phyloP scores from a whole-genome alignment of 1,284 basidiomycete genomes.

The Apiotrichum domesticum region DNA sequence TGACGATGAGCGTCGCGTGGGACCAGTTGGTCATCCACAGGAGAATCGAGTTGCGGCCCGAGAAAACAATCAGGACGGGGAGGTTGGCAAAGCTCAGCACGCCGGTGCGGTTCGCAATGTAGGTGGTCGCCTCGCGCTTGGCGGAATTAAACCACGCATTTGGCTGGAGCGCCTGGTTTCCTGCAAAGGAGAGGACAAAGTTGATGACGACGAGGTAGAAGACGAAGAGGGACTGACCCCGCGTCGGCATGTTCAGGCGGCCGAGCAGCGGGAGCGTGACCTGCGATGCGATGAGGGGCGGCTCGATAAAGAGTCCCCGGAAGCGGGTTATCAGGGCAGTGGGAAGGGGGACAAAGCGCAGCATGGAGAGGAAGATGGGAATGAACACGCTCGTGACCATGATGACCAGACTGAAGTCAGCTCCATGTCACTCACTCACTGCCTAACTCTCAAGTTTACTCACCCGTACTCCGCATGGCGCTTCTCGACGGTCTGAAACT shows the following conservation, averaged over 20 bases:
- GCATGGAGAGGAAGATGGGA: background rate
- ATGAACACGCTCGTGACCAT: background rate
- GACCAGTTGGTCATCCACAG: constrained; percentile 34
- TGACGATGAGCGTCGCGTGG: constrained; percentile 17
- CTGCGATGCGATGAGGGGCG: background rate
- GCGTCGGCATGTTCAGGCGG: background rate
- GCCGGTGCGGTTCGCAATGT: constrained; percentile 25
- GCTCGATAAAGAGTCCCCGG: background rate
- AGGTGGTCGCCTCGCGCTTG: background rate
- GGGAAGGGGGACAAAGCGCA: background rate
- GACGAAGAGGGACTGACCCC: background rate
- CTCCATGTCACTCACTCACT: too few relatives aligned
- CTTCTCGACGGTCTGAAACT: too few relatives aligned
- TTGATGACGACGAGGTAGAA: background rate
- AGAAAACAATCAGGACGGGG: constrained; percentile 23
- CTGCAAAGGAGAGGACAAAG: background rate
- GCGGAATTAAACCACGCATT: background rate
- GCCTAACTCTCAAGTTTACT: too few relatives aligned
- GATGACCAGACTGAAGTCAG: too few relatives aligned
- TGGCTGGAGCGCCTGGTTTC: background rate
- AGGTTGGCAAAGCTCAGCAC: constrained; percentile 32
- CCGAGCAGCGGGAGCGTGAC: background rate
- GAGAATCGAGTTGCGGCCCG: constrained; percentile 30
- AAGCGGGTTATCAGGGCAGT: background rate
- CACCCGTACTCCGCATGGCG: too few relatives aligned